Evolutionary conservation across 352 stramenopile genomes (phyloP).

Genomic region (Phytophthora sp.): DNA sequence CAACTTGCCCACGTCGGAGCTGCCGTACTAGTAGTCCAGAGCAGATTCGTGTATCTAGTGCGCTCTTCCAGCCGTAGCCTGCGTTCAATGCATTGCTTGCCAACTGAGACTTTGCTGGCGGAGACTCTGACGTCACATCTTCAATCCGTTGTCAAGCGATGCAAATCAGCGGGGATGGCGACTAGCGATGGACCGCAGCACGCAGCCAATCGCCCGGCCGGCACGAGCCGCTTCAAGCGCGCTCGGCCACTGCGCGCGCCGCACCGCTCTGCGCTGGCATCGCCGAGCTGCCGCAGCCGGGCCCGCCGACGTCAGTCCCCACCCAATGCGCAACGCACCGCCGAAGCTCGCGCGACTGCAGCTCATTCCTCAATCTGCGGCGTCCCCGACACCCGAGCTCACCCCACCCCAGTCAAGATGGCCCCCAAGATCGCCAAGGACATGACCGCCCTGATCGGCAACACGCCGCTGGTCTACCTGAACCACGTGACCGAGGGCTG

Average conservation of each 20-base stretch:
- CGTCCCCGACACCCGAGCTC: neutral
- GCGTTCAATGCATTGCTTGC: too few species aligned
- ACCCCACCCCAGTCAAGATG: conserved; percentile 6
- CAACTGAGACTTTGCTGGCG: too few species aligned
- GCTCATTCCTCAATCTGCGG: conserved; percentile 27
- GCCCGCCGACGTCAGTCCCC: neutral
- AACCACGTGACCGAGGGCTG: conserved; percentile 82
- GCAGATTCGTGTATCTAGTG: too few species aligned
- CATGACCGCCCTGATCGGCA: conserved; percentile 95
- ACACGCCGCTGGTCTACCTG: conserved; percentile 94
- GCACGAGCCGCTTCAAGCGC: neutral
- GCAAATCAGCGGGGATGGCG: conserved; percentile 1
- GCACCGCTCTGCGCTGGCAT: neutral
- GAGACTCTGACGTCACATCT: too few species aligned
- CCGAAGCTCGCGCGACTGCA: neutral
- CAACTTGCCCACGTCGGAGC: conserved; percentile 41
- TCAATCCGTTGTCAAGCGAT: neutral
- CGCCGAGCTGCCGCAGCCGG: neutral
- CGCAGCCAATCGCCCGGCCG: conserved; percentile 5
- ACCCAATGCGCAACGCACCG: neutral
- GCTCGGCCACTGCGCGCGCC: neutral
- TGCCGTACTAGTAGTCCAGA: neutral
- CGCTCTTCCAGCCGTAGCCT: too few species aligned
- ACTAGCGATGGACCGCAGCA: neutral
- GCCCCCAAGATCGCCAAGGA: conserved; percentile 89